phyloP scores from a whole-genome alignment of 768 basidiomycete species.

The Rhodotorula graminis region DNA sequence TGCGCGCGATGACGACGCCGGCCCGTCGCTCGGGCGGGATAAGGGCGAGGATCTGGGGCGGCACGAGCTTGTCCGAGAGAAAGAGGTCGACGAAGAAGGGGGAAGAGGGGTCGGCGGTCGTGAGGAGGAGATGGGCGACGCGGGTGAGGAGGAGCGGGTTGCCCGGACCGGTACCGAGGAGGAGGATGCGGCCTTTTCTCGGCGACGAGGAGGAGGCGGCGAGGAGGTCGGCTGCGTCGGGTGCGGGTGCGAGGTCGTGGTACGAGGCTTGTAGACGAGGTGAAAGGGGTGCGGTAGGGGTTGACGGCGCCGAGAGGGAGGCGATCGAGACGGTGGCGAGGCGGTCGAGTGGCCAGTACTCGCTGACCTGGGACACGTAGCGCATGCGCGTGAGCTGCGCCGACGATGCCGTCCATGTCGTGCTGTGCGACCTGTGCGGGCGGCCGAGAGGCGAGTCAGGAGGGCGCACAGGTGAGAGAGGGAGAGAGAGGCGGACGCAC shows the following conservation, averaged over 20 bases:
- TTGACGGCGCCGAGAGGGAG: slow-evolving; percentile 60
- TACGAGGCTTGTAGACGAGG: slow-evolving; percentile 63
- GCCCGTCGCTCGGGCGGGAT: slow-evolving; percentile 59
- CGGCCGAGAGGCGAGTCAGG: too few relatives aligned
- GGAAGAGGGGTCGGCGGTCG: slow-evolving; percentile 51
- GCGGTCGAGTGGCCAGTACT: slow-evolving; percentile 83
- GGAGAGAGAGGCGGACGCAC: not conserved
- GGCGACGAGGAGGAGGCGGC: not conserved
- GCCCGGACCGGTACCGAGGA: slow-evolving; percentile 92
- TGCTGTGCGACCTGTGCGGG: not conserved
- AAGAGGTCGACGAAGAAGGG: slow-evolving; percentile 54
- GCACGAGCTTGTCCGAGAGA: slow-evolving; percentile 94
- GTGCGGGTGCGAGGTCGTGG: slow-evolving; percentile 22
- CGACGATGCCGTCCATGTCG: slow-evolving; percentile 13
- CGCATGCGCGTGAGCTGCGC: slow-evolving; percentile 61
- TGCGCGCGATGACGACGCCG: slow-evolving; percentile 81
- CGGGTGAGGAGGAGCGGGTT: slow-evolving; percentile 87
- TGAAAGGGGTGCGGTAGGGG: slow-evolving; percentile 78
- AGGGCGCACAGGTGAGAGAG: not conserved
- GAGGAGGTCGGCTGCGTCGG: not conserved
- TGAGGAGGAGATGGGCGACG: slow-evolving; percentile 75
- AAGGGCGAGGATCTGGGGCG: slow-evolving; percentile 73
- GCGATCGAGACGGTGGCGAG: slow-evolving; percentile 60
- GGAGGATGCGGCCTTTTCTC: slow-evolving; percentile 65
- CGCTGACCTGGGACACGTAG: slow-evolving; percentile 89